Evolutionary conservation across 768 basidiomycete genomes (phyloP), one percentile per base, ranked within the genome.

Genomic region (Lactifluus echinatus): DNA sequence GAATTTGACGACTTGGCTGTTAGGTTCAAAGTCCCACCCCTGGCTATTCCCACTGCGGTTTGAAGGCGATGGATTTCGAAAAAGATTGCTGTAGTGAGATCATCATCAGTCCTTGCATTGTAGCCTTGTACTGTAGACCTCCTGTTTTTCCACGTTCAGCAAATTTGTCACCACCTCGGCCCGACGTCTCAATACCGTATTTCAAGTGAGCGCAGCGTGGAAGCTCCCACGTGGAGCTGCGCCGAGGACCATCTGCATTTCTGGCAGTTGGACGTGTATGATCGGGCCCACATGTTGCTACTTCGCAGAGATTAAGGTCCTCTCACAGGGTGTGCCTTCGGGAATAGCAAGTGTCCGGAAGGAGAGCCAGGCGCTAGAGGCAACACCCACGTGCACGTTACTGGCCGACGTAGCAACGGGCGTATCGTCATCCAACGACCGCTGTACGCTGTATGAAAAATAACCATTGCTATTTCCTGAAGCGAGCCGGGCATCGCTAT

Each of bases 1-100:
- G 65, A 81, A 45, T 93, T 93, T 64, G 88, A 91, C 64, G 70
- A 74, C 34, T 71, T 74, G 33, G 79, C 78, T 4, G 68, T 77
- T n/a, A 83, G 79, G 55, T 88, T 80, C 70, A 66, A 68, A 44
- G 76, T 87, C 21, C 87, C 89, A 26, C 74, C 81, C 8, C 67
- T 76, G 44, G 80, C 75, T 23, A 67, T 72, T 14, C 65, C 66
- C 8, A 64, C 66, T 23, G 64, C 57, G 7, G 28, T 40, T 26
- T 58, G 44, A 31, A 28, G 34, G 40, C 31, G 49, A 42, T 29
- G 33, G 26, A 45, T 36, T 26, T 23, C 52, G 57, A 47, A 59
- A 55, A 47, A 59, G 47, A 8, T 31, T 39, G 42, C 36, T 42
- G 23, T 49, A 28, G 42, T 50, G 48, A 45, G 54, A 44, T 50